Evolutionary conservation across 108 stramenopile genomes (phyloP).

Genomic region (Chaetoceros tenuissimus): DNA sequence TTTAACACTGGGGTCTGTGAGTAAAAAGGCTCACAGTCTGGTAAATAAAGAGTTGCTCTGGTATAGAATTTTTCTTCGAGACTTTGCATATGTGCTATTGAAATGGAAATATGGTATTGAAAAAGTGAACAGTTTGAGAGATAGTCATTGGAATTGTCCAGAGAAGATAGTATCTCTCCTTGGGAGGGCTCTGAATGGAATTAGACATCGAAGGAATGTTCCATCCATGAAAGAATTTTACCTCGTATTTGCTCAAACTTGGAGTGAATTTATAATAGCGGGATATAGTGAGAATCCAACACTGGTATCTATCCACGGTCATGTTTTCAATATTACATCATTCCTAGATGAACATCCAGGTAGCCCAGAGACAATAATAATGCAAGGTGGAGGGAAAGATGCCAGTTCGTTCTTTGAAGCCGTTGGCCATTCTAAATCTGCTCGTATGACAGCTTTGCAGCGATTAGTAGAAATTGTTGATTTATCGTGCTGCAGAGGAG

Average conservation of each 20-base stretch:
- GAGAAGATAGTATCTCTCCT: constrained; percentile 2
- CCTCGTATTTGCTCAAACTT: constrained; percentile 59
- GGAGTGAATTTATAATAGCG: constrained; percentile 63
- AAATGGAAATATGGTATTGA: constrained; percentile 55
- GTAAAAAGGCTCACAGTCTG: constrained; percentile 17
- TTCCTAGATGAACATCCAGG: constrained; percentile 90
- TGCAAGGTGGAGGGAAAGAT: constrained; percentile 76
- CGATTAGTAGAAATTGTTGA: constrained; percentile 53
- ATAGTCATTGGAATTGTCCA: constrained; percentile 3
- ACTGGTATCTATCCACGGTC: constrained; percentile 83
- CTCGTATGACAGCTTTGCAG: constrained; percentile 41
- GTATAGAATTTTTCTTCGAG: constrained; percentile 60
- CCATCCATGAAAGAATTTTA: constrained; percentile 62
- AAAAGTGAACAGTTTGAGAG: constrained; percentile 41
- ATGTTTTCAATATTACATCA: constrained; percentile 83
- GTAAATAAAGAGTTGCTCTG: constrained; percentile 23
- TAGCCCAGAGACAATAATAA: constrained; percentile 82
- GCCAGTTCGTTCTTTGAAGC: constrained; percentile 86
- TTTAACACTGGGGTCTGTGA: constrained; percentile 44
- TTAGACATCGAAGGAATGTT: background rate
- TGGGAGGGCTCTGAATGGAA: background rate
- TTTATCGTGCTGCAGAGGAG: constrained; percentile 19
- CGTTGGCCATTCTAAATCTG: constrained; percentile 72
- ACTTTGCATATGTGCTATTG: constrained; percentile 61
- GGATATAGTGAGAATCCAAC: constrained; percentile 42